phyloP scores from a whole-genome alignment of 805 yeast genomes.

The Starmerella apis region DNA sequence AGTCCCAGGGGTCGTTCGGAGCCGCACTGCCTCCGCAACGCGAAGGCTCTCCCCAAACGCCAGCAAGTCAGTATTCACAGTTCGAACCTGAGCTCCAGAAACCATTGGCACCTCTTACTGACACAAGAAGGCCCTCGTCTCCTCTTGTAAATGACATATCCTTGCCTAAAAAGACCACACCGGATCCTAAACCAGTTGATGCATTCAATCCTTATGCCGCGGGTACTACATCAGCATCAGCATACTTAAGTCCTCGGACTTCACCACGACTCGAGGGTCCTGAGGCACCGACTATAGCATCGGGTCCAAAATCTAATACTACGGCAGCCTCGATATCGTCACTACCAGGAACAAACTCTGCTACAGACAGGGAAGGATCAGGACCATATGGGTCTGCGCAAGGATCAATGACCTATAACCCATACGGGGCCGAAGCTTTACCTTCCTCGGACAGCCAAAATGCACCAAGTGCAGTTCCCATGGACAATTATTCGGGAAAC shows the following conservation, averaged over 20 bases:
- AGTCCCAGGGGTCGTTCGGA: conserved; percentile 1
- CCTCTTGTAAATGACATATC: not conserved
- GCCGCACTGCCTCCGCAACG: not conserved
- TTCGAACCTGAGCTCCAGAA: conserved; percentile 1
- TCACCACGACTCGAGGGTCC: not conserved
- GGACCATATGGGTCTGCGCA: too few relatives aligned
- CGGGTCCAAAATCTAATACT: too few relatives aligned
- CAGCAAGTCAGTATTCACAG: conserved; percentile 1
- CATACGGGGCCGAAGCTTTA: not conserved
- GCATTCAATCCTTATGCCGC: not conserved
- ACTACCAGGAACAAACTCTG: too few relatives aligned
- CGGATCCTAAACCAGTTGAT: not conserved
- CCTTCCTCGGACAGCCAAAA: not conserved
- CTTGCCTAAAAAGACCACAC: not conserved
- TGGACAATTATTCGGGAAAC: too few relatives aligned
- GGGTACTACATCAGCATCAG: not conserved
- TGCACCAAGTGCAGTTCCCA: not conserved
- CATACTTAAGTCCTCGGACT: not conserved
- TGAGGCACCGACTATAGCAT: too few relatives aligned
- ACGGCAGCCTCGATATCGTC: too few relatives aligned
- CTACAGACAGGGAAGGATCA: too few relatives aligned
- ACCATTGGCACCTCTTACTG: not conserved
- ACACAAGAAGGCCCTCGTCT: conserved; percentile 1
- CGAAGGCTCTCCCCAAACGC: not conserved
- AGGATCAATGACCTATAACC: not conserved